phyloP scores from a whole-genome alignment of 1,284 basidiomycete species.

The Malassezia caprae region DNA sequence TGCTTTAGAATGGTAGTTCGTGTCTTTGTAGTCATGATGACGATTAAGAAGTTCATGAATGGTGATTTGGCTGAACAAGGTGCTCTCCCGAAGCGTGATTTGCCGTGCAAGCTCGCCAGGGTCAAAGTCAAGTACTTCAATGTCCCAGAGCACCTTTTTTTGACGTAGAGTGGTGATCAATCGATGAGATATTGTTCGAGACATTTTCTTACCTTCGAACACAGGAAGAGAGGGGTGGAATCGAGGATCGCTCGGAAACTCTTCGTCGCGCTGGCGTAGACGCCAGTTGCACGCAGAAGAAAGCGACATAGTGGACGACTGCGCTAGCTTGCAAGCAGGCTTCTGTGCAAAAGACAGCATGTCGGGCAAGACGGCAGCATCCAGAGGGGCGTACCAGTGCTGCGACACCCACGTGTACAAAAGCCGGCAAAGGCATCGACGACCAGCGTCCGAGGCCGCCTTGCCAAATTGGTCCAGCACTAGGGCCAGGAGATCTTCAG shows the following conservation, averaged over 20 bases:
- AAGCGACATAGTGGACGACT: slow-evolving; percentile 39
- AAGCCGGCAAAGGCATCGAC: slow-evolving; percentile 64
- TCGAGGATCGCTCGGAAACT: not conserved
- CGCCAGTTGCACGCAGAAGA: slow-evolving; percentile 10
- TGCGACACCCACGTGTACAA: slow-evolving; percentile 85
- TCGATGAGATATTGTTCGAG: slow-evolving; percentile 70
- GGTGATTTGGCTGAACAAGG: slow-evolving; percentile 46
- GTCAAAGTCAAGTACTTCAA: slow-evolving; percentile 69
- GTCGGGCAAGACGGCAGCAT: slow-evolving; percentile 51
- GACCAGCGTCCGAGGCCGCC: slow-evolving; percentile 4
- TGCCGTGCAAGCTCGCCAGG: slow-evolving; percentile 58
- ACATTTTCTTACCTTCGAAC: not conserved
- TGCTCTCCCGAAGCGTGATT: slow-evolving; percentile 49
- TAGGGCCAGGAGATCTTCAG: slow-evolving; percentile 63
- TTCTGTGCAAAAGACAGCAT: slow-evolving; percentile 59
- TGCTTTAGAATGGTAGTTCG: not conserved
- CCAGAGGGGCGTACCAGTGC: slow-evolving; percentile 65
- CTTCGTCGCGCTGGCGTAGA: not conserved
- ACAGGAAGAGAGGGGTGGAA: not conserved
- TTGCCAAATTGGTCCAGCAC: slow-evolving; percentile 75
- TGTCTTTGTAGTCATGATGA: slow-evolving; percentile 27
- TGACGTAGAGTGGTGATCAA: slow-evolving; percentile 53
- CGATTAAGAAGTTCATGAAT: slow-evolving; percentile 50
- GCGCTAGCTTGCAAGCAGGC: slow-evolving; percentile 49
- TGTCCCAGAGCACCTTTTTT: slow-evolving; percentile 50